These are phyloP conservation scores for Candida sithepensis DNA, from an alignment of 805 yeast genomes.

Conservation along the genomic window DNA sequence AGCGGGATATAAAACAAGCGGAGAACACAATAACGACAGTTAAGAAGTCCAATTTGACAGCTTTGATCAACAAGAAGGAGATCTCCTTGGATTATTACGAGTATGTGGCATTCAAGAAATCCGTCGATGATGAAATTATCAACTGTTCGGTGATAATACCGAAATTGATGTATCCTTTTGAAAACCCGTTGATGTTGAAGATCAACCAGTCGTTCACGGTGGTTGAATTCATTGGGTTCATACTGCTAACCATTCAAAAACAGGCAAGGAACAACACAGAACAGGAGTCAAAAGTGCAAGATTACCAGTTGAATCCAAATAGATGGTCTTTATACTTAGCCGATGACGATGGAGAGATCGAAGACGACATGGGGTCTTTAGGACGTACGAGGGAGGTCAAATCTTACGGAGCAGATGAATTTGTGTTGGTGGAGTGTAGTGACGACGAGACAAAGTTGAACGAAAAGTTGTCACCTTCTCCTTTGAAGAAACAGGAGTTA, in stretches of 20 bases:
- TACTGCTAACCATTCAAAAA: constrained; percentile 34
- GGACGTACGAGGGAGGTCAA: constrained; percentile 63
- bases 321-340: constrained; percentile 75
- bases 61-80: constrained; percentile 39
- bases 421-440: constrained; percentile 66
- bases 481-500: constrained; percentile 17
- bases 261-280: constrained; percentile 1
- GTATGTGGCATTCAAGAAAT: constrained; percentile 21
- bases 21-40: not conserved
- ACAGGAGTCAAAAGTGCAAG: constrained; percentile 3
- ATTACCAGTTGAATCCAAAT: constrained; percentile 48
- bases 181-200: constrained; percentile 18
- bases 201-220: constrained; percentile 40
- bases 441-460: constrained; percentile 46
- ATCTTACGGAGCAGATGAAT: constrained; percentile 76
- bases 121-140: constrained; percentile 6
- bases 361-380: constrained; percentile 87
- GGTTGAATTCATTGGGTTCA: constrained; percentile 53
- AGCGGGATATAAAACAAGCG: not conserved
- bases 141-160: constrained; percentile 19
- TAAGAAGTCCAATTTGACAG: constrained; percentile 36
- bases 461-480: constrained; percentile 51
- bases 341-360: constrained; percentile 92
- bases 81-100: constrained; percentile 41
- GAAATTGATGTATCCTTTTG: constrained; percentile 7